Base-by-base conservation (phyloP, 805 yeast genomes). In the Schwanniomyces vanrijiae region DNA sequence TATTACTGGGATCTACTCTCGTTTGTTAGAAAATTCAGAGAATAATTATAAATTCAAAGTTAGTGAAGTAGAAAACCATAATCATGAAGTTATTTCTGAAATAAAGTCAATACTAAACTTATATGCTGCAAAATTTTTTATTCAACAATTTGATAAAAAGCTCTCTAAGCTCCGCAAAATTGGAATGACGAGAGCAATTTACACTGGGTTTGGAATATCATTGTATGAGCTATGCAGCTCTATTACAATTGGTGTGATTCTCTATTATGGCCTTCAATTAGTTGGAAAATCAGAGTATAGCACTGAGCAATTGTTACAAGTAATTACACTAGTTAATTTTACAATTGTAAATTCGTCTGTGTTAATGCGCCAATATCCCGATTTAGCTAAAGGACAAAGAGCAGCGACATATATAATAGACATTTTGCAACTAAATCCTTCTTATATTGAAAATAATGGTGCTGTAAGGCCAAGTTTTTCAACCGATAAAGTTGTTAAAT, bases 241-340 rank as follows among this genome's bases (percentile, higher is more conserved):
- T 35, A 61, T 80, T 11, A 82, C 90, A 1, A 90, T 90, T 48
- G 85, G 89, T 2, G 68, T 88, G 1, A 61, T 91, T n/a, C 69
- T 90, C 5, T 91, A 81, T 64, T 90, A 84, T 60, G 97, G 97
- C 0, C 73, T 90, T 73, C 68, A 69, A 40, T 71, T 94, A n/a
- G 85, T 90, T 1, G 81, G 86, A 0, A 53, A 59, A 1, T 75
- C 72, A 0, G 79, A 78, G 40, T 90, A 89, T 59, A 58, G 80
- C 0, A 67, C 80, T 4, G 64, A 68, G n/a, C 80, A 77, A 50
- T 71, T 88, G 55, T 71, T 92, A 69, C 80, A 82, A 55, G 88
- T 91, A 0, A 77, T 88, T 44, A 77, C 91, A 0, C 62, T 94
- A 49, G 67, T 92, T 20, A 68, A 90, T 1, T 89, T 92, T 60